Percentiles rank a stretch among this genome's conserved stretches.
These are phyloP conservation scores for Dothiorella sarmentorum DNA, from an alignment of 2,329 filamentous ascomycete species.

Conservation along the genomic window DNA sequence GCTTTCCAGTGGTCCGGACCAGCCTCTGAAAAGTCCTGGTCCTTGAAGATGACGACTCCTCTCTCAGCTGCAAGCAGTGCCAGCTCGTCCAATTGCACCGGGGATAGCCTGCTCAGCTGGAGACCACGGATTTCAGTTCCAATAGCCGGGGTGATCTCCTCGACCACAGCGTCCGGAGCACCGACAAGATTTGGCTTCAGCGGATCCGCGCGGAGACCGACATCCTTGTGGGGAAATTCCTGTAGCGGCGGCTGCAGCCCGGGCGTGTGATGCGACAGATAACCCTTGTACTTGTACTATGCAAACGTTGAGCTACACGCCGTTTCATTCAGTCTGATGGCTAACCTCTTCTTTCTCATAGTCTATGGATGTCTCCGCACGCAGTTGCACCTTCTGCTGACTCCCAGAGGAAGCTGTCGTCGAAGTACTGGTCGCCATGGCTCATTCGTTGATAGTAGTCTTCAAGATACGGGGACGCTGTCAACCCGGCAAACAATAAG, in stretches of 20 bases:
- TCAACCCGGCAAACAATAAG: slow-evolving; percentile 1
- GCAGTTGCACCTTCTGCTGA: slow-evolving; percentile 12
- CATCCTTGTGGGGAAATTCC: slow-evolving; percentile 26
- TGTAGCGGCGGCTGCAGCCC: slow-evolving; percentile 5
- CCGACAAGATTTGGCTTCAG: slow-evolving; percentile 42
- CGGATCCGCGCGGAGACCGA: slow-evolving; percentile 42
- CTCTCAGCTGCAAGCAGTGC: slow-evolving; percentile 40
- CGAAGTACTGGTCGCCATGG: slow-evolving; percentile 6
- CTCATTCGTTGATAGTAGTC: slow-evolving; percentile 1
- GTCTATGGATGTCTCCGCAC: slow-evolving; percentile 14
- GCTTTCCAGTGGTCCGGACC: slow-evolving; percentile 42
- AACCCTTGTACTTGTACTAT: slow-evolving; percentile 12
- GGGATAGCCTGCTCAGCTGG: slow-evolving; percentile 47
- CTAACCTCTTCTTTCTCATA: slow-evolving; percentile 11
- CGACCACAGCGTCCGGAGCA: slow-evolving; percentile 26
- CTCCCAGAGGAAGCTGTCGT: not conserved
- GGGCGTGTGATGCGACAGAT: slow-evolving; percentile 1
- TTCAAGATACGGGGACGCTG: slow-evolving; percentile 6
- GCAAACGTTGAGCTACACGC: not conserved
- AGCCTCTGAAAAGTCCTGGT: slow-evolving; percentile 48
- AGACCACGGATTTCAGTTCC: slow-evolving; percentile 39
- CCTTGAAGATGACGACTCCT: slow-evolving; percentile 51
- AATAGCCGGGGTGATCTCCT: slow-evolving; percentile 30
- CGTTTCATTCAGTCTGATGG: no score
- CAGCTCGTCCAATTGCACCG: slow-evolving; percentile 50